Base-by-base conservation (phyloP, 345 rosid genomes). In the Dipteronia dyeriana region DNA sequence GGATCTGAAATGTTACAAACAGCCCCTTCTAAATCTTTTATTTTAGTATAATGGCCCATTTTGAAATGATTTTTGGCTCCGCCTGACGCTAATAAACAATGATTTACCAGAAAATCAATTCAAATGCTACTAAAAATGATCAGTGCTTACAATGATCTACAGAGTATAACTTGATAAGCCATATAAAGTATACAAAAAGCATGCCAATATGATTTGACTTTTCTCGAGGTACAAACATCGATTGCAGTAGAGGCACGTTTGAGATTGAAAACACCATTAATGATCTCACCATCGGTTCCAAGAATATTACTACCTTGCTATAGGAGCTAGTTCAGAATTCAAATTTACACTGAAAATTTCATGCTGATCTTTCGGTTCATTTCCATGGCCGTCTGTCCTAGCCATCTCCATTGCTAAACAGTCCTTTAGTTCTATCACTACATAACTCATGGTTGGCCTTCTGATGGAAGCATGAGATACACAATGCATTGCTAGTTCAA, bases 401-500 rank as follows among this genome's bases (percentile, higher is more conserved):
- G 79, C 60, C 1, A 17, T 79, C 82, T 86, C 89, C 70, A 73
- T 66, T 19, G 79, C 74, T 74, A 82, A 66, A 64, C 85, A 84
- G 63, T 86, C 80, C 25, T 73, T 82, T 16, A 86, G 39, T 51
- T 73, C 87, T 14, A 73, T 79, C 43, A 82, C 81, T 54, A 82
- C 85, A 47, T 80, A 68, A 75, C 79, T 78, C 82, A 84, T 84
- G 67, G 78, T 81, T 68, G 86, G 88, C 69, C 87, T 86, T 75
- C 34, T 65, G 31, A 66, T 9, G 25, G 86, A 79, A 69, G 82
- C 71, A 23, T 61, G 80, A 54, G 79, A 74, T 38, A 79, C 65
- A 76, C 90, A 87, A 7, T 70, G 73, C 85, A 89, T 82, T 49
- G 88, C 90, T 63, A 84, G 26, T 77, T 86, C 89, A 53, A 84